Conservation (phyloP, 2,329 filamentous ascomycete genomes). For the Aspergillus brunneoviolaceus region DNA sequence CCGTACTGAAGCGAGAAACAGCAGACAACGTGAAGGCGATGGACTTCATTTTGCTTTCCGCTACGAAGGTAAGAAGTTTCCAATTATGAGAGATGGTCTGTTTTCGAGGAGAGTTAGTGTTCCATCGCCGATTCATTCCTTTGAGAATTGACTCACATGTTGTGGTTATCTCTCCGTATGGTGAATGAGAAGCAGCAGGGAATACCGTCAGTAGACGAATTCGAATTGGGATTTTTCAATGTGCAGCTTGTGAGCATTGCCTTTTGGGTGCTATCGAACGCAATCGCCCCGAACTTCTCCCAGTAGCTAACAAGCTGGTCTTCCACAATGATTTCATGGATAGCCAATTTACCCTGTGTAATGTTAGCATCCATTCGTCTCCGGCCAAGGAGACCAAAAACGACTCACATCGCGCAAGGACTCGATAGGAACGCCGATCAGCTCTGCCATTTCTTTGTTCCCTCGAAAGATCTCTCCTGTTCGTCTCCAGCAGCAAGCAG, state of each 20-base stretch:
- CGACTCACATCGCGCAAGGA: conserved; percentile 78
- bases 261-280: conserved; percentile 91
- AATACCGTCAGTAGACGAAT: conserved; percentile 67
- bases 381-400: not conserved
- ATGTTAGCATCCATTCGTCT: conserved; percentile 5
- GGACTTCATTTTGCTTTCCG: conserved; percentile 47
- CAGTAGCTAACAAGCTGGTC: conserved; percentile 95
- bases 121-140: not conserved
- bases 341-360: conserved; percentile 79
- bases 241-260: conserved; percentile 92
- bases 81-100: conserved; percentile 90
- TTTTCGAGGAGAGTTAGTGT: conserved; percentile 9
- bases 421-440: conserved; percentile 91
- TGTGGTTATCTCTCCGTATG: conserved; percentile 89
- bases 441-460: conserved; percentile 97
- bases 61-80: conserved; percentile 91
- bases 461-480: conserved; percentile 97
- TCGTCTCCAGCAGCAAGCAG: conserved; percentile 93
- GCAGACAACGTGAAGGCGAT: not conserved
- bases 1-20: not conserved
- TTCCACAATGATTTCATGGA: conserved; percentile 95
- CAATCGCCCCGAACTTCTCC: conserved; percentile 98
- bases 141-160: conserved; percentile 68
- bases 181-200: conserved; percentile 98
- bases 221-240: conserved; percentile 76